Conservation (phyloP, 306 rosid species). For the Prunus armeniaca region DNA sequence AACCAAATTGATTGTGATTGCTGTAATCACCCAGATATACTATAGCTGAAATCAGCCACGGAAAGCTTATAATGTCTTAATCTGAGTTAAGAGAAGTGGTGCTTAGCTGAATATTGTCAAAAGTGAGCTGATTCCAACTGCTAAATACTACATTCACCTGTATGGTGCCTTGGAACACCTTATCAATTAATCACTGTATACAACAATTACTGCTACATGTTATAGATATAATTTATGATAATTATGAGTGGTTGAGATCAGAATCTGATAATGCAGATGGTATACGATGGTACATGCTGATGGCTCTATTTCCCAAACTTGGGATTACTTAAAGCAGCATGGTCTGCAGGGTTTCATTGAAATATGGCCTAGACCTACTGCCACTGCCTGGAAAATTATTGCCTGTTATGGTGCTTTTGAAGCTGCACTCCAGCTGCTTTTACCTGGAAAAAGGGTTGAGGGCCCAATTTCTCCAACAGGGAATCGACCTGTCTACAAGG, state of each 20-base stretch:
- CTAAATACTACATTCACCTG: no score
- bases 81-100: no score
- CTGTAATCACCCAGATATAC: no score
- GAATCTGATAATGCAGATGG: slow-evolving; percentile 64
- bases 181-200: not conserved
- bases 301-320: slow-evolving; percentile 63
- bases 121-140: not conserved
- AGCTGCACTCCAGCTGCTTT: slow-evolving; percentile 84
- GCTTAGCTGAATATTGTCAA: not conserved
- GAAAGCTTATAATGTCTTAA: no score
- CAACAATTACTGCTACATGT: not conserved
- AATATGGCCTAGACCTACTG: slow-evolving; percentile 80
- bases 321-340: slow-evolving; percentile 40
- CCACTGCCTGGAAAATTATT: slow-evolving; percentile 57
- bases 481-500: slow-evolving; percentile 88
- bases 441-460: slow-evolving; percentile 68
- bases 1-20: no score
- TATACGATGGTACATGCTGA: slow-evolving; percentile 84
- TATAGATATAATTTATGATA: not conserved
- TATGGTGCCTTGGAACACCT: not conserved
- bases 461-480: slow-evolving; percentile 93
- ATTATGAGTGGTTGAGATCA: not conserved
- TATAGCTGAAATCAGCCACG: no score
- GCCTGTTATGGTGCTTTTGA: slow-evolving; percentile 65
- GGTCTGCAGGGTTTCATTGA: slow-evolving; percentile 44